These are phyloP conservation scores for Mycena pura DNA, from an alignment of 768 basidiomycete species.

Conservation along the genomic window DNA sequence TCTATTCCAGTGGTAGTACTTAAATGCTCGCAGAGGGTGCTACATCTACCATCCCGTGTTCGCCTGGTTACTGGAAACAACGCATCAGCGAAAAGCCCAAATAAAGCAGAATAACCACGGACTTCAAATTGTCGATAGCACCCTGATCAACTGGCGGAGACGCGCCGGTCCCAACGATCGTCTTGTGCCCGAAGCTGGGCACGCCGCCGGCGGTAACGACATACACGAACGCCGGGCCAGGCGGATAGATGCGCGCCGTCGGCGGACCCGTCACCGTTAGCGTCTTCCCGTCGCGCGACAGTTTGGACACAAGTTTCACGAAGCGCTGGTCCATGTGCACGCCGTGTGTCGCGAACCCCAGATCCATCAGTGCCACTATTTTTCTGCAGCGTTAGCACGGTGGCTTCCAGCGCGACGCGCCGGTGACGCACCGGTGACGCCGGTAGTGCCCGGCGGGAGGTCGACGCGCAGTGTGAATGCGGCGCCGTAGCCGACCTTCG, in stretches of 20 bases:
- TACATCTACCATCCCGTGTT: constrained; percentile 4
- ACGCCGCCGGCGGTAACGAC: constrained; percentile 17
- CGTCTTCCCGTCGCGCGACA: constrained; percentile 7
- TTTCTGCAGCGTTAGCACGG: no score
- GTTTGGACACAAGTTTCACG: constrained; percentile 11
- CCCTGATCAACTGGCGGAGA: constrained; percentile 21
- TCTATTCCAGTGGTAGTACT: neutral
- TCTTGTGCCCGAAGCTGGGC: constrained; percentile 16
- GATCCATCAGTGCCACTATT: constrained; percentile 32
- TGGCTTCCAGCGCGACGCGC: neutral
- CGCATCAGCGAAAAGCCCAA: constrained; percentile 4
- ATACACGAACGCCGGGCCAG: constrained; percentile 21
- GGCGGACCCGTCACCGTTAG: constrained; percentile 19
- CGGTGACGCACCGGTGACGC: constrained; percentile 2
- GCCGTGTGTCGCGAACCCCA: constrained; percentile 36
- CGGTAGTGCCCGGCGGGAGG: neutral
- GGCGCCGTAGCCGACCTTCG: constrained; percentile 10
- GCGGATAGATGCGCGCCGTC: constrained; percentile 16
- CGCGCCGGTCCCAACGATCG: constrained; percentile 19
- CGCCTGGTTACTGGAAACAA: neutral
- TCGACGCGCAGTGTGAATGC: constrained; percentile 1
- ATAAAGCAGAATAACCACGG: neutral
- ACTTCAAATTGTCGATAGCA: constrained; percentile 23
- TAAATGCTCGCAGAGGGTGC: constrained; percentile 1
- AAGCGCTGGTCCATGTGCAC: constrained; percentile 25